Evolutionary conservation across 768 basidiomycete species (phyloP), one percentile per base, ranked within the genome.

Genomic region (Suillus brevipes): DNA sequence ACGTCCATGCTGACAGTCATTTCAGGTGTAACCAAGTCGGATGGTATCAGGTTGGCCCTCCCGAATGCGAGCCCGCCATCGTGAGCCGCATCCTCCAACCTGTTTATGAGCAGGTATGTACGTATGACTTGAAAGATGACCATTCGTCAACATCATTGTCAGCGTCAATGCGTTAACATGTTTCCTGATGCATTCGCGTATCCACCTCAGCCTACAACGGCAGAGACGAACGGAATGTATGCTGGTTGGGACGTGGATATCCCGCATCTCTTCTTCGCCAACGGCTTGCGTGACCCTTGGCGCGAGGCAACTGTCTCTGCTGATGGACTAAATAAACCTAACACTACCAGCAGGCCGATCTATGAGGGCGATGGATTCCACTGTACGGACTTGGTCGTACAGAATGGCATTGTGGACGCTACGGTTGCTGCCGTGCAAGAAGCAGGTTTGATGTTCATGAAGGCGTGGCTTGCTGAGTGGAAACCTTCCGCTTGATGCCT

Each of bases 211-310:
- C 84, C 85, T 0, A 76, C 83, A 14, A 80, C 78, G 0, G 68
- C 65, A 0, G 68, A 69, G 16, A 86, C 85, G 7, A 84, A 91
- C 70, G 40, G 25, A 1, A 76, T 74, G 23, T 90, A 89, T 74
- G 72, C 77, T 10, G 89, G 90, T 8, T 92, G 90, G 89, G 75
- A 85, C 68, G 84, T 89, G 25, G 74, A 79, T 37, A 77, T 84
- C 36, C 78, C 86, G 37, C 81, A 82, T 28, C 77, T 91, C 1
- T 89, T 91, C 81, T 90, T 90, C 67, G 87, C 87, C 47, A 91
- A 88, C 58, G 89, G 88, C 53, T 78, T 80, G 59, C 86, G 89
- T 90, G 89, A 91, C 69, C 89, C 90, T 20, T 91, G 89, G 89
- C 82, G 84, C 59, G 86, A 87, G 62, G 84, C 86, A 7, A 91